A percentile compares a stretch with the other conserved stretches of the same genome.
Evolutionary conservation across 768 basidiomycete genomes (phyloP).

Genomic region (Crassisporium funariophilum): DNA sequence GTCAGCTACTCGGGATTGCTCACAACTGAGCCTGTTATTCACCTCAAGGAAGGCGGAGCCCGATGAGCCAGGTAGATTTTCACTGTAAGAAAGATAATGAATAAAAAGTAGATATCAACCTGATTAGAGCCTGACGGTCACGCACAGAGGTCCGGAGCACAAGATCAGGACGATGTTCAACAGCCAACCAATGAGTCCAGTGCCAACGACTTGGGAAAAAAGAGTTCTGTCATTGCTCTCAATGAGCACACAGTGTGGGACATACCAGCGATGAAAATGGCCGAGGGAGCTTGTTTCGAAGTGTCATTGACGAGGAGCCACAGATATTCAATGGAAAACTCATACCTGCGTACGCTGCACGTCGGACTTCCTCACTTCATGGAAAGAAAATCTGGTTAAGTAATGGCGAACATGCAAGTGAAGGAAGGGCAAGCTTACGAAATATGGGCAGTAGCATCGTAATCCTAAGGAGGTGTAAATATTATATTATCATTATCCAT

Average conservation of each 20-base stretch:
- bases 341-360: conserved; percentile 75
- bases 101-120: not conserved
- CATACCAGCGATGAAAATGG: conserved; percentile 62
- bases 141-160: conserved; percentile 77
- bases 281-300: conserved; percentile 45
- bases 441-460: conserved; percentile 81
- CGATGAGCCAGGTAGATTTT: conserved; percentile 66
- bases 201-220: conserved; percentile 58
- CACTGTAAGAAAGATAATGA: conserved; percentile 35
- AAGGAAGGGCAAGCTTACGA: conserved; percentile 50
- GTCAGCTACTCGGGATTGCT: not conserved
- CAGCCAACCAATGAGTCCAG: conserved; percentile 80
- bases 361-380: conserved; percentile 72
- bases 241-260: not conserved
- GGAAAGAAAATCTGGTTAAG: conserved; percentile 7
- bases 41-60: conserved; percentile 75
- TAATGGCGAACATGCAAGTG: conserved; percentile 6
- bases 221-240: conserved; percentile 1
- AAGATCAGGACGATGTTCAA: conserved; percentile 87
- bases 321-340: not conserved
- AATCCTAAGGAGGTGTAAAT: conserved; percentile 49
- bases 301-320: conserved; percentile 11
- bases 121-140: conserved; percentile 6
- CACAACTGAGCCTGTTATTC: conserved; percentile 4
- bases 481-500: not conserved